A percentile compares a stretch with the other conserved stretches of the same genome.
These are phyloP conservation scores for Pseudozyma hubeiensis DNA, from an alignment of 1,284 basidiomycete species.

Conservation along the genomic window DNA sequence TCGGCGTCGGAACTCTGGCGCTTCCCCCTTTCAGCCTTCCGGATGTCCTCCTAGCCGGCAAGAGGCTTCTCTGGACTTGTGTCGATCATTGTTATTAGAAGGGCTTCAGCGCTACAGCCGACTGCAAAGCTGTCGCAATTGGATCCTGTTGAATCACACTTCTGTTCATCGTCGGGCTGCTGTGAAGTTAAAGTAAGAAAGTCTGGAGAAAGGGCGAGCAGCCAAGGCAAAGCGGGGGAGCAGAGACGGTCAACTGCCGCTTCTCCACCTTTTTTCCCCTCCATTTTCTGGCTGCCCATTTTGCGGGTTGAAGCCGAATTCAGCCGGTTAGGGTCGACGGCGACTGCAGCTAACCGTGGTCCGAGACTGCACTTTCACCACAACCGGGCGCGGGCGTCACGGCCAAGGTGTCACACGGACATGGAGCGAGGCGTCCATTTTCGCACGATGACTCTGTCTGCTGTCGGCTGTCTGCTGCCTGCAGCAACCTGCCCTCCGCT, in stretches of 20 bases:
- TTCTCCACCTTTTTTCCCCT: conserved; percentile 13
- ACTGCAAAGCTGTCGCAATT: neutral
- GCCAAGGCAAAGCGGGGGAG: neutral
- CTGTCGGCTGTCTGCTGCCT: too few relatives aligned
- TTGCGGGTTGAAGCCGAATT: conserved; percentile 26
- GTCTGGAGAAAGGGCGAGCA: neutral
- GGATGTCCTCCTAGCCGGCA: neutral
- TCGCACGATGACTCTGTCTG: neutral
- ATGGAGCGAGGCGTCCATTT: neutral
- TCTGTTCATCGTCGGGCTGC: neutral
- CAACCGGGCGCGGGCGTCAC: conserved; percentile 12
- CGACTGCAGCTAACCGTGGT: conserved; percentile 23
- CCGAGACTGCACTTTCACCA: conserved; percentile 11
- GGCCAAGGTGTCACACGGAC: conserved; percentile 4
- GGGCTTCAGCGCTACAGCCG: neutral
- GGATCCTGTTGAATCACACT: neutral
- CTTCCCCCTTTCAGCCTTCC: neutral
- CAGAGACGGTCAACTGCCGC: conserved; percentile 13
- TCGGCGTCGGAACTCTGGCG: too few relatives aligned
- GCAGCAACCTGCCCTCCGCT: too few relatives aligned
- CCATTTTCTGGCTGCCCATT: neutral
- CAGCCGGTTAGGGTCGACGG: conserved; percentile 28
- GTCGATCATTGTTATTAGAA: neutral
- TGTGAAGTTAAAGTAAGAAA: neutral
- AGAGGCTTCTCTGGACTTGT: neutral